Conservation (phyloP, 2,329 filamentous ascomycete species). For the Leptographium galeiforme region DNA sequence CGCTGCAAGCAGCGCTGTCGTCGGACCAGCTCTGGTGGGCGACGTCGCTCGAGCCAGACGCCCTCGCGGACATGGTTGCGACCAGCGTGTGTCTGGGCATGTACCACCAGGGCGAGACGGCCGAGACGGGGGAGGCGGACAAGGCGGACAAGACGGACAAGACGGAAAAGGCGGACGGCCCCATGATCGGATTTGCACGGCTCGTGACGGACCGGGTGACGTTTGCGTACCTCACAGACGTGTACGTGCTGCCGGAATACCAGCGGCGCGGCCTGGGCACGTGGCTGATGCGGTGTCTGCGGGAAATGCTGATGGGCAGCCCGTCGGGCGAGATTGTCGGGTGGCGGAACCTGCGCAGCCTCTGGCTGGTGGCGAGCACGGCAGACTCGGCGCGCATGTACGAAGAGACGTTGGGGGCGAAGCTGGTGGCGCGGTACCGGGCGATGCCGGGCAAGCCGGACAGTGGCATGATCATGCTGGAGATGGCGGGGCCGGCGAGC, state of each 20-base stretch:
- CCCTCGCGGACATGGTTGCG: slow-evolving; percentile 36
- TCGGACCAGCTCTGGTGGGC: slow-evolving; percentile 39
- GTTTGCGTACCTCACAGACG: slow-evolving; percentile 56
- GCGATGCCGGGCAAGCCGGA: slow-evolving; percentile 3
- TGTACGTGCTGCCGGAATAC: slow-evolving; percentile 47
- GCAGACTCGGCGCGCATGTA: slow-evolving; percentile 28
- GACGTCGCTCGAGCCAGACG: slow-evolving; percentile 29
- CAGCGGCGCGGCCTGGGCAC: slow-evolving; percentile 49
- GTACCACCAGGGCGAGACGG: slow-evolving; percentile 22
- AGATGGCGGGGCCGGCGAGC: slow-evolving; percentile 23
- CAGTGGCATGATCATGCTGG: slow-evolving; percentile 18
- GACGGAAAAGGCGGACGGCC: slow-evolving; percentile 1
- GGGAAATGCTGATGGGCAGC: slow-evolving; percentile 31
- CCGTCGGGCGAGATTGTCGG: slow-evolving; percentile 14
- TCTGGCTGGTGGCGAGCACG: slow-evolving; percentile 38
- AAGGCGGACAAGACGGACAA: no score
- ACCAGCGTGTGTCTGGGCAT: slow-evolving; percentile 48
- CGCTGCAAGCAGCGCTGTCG: slow-evolving; percentile 40
- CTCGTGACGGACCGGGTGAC: slow-evolving; percentile 58
- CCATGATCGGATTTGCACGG: slow-evolving; percentile 41
- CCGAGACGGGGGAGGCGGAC: not conserved
- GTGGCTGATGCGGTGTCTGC: slow-evolving; percentile 50
- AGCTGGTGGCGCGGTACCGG: slow-evolving; percentile 12
- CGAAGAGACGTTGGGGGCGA: slow-evolving; percentile 29
- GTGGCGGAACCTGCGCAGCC: slow-evolving; percentile 46